These are phyloP conservation scores for Przewalskia tangutica DNA, from an alignment of 257 asterid genomes.

Conservation along the genomic window DNA sequence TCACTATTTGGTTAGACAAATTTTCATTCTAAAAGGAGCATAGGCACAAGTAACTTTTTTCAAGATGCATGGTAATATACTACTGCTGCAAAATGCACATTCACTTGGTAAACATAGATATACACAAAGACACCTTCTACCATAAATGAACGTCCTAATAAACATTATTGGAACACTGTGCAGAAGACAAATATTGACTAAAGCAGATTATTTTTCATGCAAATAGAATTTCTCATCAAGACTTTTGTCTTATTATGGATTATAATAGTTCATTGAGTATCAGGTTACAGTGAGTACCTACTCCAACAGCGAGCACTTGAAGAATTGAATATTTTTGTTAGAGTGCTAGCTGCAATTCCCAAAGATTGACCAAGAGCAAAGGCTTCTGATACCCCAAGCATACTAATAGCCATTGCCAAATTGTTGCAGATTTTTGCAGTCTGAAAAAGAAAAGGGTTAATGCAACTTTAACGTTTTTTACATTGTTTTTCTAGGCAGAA, in stretches of 20 bases:
- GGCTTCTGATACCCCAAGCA: slow-evolving; percentile 98
- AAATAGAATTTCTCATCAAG: not conserved
- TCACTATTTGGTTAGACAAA: not conserved
- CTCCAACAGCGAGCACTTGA: slow-evolving; percentile 99
- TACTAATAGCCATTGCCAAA: slow-evolving; percentile 89
- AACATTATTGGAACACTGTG: not conserved
- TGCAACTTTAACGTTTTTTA: not conserved
- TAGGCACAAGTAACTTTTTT: not conserved
- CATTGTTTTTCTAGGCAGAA: not conserved
- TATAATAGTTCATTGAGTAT: not conserved
- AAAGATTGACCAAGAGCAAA: slow-evolving; percentile 77
- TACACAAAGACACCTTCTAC: not conserved
- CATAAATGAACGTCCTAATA: not conserved
- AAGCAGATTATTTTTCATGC: not conserved
- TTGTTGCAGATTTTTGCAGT: slow-evolving; percentile 94
- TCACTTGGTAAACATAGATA: not conserved
- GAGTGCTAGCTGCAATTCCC: slow-evolving; percentile 62
- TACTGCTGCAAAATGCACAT: not conserved
- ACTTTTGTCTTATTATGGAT: not conserved
- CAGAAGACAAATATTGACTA: not conserved
- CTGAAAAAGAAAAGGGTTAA: slow-evolving; percentile 20
- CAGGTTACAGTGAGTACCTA: slow-evolving; percentile 41
- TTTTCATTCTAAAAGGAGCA: not conserved
- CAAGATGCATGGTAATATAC: not conserved
- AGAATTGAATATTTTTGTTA: slow-evolving; percentile 70